phyloP scores from a whole-genome alignment of 2,329 filamentous ascomycete genomes.

The Apiospora phragmitis region DNA sequence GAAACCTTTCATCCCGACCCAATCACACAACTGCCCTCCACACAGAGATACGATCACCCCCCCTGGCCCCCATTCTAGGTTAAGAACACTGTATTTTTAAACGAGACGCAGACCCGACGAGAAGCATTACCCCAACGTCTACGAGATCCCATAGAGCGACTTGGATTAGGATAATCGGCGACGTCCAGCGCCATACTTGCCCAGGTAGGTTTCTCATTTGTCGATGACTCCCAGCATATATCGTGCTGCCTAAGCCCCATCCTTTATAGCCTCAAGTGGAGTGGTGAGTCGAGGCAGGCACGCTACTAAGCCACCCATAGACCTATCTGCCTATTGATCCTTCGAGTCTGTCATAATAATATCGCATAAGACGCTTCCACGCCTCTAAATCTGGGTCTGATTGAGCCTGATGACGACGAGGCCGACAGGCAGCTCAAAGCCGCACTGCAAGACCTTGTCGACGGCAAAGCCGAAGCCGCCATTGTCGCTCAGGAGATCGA shows the following conservation, averaged over 20 bases:
- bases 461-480: neutral
- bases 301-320: neutral
- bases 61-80: neutral
- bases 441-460: neutral
- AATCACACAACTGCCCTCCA: neutral
- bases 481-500: neutral
- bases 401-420: neutral
- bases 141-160: no score
- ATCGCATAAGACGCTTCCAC: neutral
- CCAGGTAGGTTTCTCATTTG: no score
- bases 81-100: neutral
- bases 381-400: neutral
- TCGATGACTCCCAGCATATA: neutral
- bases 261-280: neutral
- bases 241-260: neutral
- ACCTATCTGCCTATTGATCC: neutral
- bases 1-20: no score
- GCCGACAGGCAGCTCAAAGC: neutral
- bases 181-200: no score
- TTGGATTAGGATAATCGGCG: no score
- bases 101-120: neutral
- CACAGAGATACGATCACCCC: neutral
- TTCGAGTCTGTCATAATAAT: neutral
- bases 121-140: neutral
- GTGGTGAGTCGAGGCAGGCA: neutral